Evolutionary conservation across 1,139 yeast genomes (phyloP), one percentile per base, ranked within the genome.

Genomic region (Kurtzmaniella quercitrusa): DNA sequence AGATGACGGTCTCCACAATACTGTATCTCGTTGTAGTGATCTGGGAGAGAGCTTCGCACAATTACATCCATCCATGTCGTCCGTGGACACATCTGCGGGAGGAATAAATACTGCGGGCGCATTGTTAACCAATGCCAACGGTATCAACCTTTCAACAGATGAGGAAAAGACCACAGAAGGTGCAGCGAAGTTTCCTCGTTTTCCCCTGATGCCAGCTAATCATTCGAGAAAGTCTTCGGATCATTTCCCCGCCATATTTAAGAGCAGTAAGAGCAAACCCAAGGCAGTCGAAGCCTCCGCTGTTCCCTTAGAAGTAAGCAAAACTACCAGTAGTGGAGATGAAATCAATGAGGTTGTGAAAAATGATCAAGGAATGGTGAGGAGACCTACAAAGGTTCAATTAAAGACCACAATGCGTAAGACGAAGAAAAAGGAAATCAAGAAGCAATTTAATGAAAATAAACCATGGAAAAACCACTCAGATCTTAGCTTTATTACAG

Each of bases 391-490:
- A 39, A 60, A 66, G 1, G 74, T 79, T 3, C 76, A 74, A 40
- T 68, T 82, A 48, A 75, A 73, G 50, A 78, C 86, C 1, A 85
- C 95, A 2, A 77, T 88, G 82, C 69, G 95, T 42, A 80, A 80
- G 49, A 73, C 74, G 39, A 66, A 62, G 43, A 52, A 63, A 40
- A 66, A 63, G 44, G 71, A 66, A 20, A 68, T 66, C 48, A 74
- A 71, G 52, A 63, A 70, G 36, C 59, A 64, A 18, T 91, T 93
- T 60, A 85, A 93, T 57, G 96, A 87, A 53, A 88, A 87, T 49
- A 89, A 91, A 60, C 98, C 98, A 0, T 93, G 98, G 98, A 93
- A 91, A 55, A 83, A 88, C 55, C 96, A 88, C 57, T 71, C 69
- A 35, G 86, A 81, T 48, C 71, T 82, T 9, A 71, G 70, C 38